Percentiles rank a stretch among this genome's conserved stretches.
Conservation (phyloP, 116 monocot genomes). For the Cymodocea nodosa region DNA sequence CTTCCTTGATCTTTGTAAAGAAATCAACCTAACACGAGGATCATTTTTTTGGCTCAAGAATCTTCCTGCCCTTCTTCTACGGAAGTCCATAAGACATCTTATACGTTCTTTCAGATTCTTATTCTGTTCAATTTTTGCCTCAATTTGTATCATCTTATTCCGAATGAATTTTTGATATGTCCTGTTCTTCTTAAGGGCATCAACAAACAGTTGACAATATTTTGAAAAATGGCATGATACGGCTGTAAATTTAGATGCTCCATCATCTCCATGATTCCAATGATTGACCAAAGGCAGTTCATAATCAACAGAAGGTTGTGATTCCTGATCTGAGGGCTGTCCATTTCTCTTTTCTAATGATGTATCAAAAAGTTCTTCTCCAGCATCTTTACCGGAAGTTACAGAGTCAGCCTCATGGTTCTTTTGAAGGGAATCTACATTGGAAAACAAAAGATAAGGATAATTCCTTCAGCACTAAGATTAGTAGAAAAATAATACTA, state of each 20-base stretch:
- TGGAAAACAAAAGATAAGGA: neutral
- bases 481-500: neutral
- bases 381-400: slow-evolving; percentile 10
- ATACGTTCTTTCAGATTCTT: slow-evolving; percentile 51
- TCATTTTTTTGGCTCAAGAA: slow-evolving; percentile 51
- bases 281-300: slow-evolving; percentile 1
- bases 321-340: neutral
- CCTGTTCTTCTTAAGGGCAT: slow-evolving; percentile 83
- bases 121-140: slow-evolving; percentile 78
- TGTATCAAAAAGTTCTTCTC: slow-evolving; percentile 9
- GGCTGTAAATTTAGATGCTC: slow-evolving; percentile 8
- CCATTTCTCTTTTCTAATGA: slow-evolving; percentile 2
- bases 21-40: slow-evolving; percentile 65
- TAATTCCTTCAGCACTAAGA: neutral
- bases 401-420: neutral
- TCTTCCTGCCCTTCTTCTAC: slow-evolving; percentile 23
- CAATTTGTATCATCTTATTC: slow-evolving; percentile 71
- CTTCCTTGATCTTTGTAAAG: slow-evolving; percentile 30
- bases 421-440: slow-evolving; percentile 12
- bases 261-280: slow-evolving; percentile 7
- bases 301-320: neutral
- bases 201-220: slow-evolving; percentile 46
- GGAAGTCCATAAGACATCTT: slow-evolving; percentile 79
- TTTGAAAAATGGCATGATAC: slow-evolving; percentile 34
- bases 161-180: slow-evolving; percentile 69